A percentile compares a stretch with the other conserved stretches of the same genome.
Evolutionary conservation across 106 monocot species (phyloP).

Genomic region (Iris macrosiphon): DNA sequence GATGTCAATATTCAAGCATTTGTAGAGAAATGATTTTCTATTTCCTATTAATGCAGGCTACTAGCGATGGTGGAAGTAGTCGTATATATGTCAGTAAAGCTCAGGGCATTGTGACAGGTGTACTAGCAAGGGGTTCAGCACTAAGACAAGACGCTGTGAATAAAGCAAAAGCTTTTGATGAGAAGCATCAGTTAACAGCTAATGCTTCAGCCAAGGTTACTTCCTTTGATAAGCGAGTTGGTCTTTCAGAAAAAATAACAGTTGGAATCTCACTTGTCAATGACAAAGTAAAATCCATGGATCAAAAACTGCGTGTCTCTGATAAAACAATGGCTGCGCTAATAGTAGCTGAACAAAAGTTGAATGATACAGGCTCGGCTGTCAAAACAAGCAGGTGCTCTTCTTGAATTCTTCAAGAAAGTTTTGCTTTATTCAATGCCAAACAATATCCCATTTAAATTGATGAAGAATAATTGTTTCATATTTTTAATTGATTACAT

Average conservation of each 20-base stretch:
- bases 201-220: conserved; percentile 71
- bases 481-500: too few relatives aligned
- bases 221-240: conserved; percentile 72
- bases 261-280: conserved; percentile 77
- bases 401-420: conserved; percentile 28
- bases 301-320: conserved; percentile 73
- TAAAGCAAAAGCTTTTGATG: conserved; percentile 88
- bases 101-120: conserved; percentile 52
- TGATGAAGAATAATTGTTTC: too few relatives aligned
- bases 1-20: background rate
- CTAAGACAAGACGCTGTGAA: conserved; percentile 73
- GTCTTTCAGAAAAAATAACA: conserved; percentile 72
- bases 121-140: conserved; percentile 77
- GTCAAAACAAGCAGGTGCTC: conserved; percentile 68
- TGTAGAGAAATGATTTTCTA: background rate
- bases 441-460: too few relatives aligned
- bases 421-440: background rate
- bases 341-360: conserved; percentile 61
- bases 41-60: conserved; percentile 22
- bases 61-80: conserved; percentile 22
- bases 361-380: conserved; percentile 71
- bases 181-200: conserved; percentile 61
- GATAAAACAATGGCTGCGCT: conserved; percentile 74
- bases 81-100: conserved; percentile 61
- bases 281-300: conserved; percentile 87